Percentiles rank a stretch among this genome's conserved stretches.
These are phyloP conservation scores for Ogataea corticis DNA, from an alignment of 805 yeast species.

Conservation along the genomic window DNA sequence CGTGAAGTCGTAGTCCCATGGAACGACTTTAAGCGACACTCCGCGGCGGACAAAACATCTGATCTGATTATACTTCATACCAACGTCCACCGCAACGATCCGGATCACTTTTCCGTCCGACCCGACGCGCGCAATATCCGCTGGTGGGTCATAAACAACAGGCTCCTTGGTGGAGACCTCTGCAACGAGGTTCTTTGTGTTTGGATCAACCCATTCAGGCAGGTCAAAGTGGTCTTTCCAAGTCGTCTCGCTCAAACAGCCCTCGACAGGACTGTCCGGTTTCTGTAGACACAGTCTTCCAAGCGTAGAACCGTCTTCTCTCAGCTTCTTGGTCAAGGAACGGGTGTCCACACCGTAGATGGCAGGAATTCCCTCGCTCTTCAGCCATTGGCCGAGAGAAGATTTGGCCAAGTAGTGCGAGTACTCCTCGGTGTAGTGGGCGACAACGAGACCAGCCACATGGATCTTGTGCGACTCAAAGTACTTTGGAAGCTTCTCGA, in stretches of 20 bases:
- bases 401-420: constrained; percentile 93
- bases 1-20: constrained; percentile 89
- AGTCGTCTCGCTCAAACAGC: constrained; percentile 35
- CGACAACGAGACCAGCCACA: constrained; percentile 94
- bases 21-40: constrained; percentile 92
- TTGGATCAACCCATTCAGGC: constrained; percentile 94
- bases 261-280: constrained; percentile 32
- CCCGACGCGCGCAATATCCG: constrained; percentile 50
- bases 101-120: constrained; percentile 76
- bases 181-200: constrained; percentile 86
- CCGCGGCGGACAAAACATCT: constrained; percentile 96
- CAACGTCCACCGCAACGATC: constrained; percentile 91
- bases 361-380: constrained; percentile 90
- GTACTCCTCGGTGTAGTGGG: constrained; percentile 94
- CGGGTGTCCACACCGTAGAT: constrained; percentile 98
- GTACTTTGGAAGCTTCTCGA: constrained; percentile 79
- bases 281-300: constrained; percentile 80
- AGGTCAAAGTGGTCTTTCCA: constrained; percentile 69
- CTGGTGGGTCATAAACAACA: constrained; percentile 69
- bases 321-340: constrained; percentile 86
- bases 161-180: constrained; percentile 82
- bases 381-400: constrained; percentile 91
- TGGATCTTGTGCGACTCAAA: constrained; percentile 93
- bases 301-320: constrained; percentile 89
- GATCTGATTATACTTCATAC: constrained; percentile 97